Evolutionary conservation across 495 filamentous ascomycete species (phyloP).

Genomic region (Penicillium canescens): DNA sequence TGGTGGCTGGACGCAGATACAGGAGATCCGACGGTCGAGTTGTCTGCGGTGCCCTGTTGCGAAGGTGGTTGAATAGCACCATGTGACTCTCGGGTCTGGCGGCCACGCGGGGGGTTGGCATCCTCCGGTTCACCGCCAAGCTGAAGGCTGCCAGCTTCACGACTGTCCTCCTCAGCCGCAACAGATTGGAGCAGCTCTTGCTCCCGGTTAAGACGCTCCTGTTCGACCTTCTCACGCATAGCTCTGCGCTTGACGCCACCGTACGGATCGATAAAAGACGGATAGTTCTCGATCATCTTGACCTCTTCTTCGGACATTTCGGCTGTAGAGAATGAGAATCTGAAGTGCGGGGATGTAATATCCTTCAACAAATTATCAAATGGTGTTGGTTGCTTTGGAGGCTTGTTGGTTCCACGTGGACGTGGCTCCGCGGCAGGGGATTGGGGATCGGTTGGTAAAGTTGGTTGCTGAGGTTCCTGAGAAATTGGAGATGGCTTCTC

Average conservation of each 20-base stretch:
- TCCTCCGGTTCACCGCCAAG: conserved; percentile 91
- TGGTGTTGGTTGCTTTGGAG: conserved; percentile 30
- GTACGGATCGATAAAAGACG: conserved; percentile 77
- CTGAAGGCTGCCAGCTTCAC: conserved; percentile 82
- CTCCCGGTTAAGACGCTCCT: conserved; percentile 62
- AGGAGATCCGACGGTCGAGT: conserved; percentile 45
- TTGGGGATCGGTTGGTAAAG: conserved; percentile 24
- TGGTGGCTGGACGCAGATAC: conserved; percentile 52
- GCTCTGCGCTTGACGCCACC: conserved; percentile 75
- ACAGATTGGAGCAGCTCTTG: conserved; percentile 56
- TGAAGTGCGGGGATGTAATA: conserved; percentile 57
- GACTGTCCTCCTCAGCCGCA: conserved; percentile 54
- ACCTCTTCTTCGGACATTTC: conserved; percentile 54
- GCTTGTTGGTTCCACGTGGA: conserved; percentile 14
- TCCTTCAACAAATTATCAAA: conserved; percentile 53
- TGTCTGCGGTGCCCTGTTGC: conserved; percentile 57
- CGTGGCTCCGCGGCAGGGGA: conserved; percentile 22
- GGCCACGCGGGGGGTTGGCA: conserved; percentile 47
- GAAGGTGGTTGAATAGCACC: conserved; percentile 73
- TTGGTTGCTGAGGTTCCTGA: conserved; percentile 25
- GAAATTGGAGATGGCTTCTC: conserved; percentile 34
- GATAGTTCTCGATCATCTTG: conserved; percentile 59
- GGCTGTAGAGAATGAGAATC: conserved; percentile 58
- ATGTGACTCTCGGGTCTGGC: conserved; percentile 49
- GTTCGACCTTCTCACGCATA: conserved; percentile 64